A percentile compares a stretch with the other conserved stretches of the same genome.
These are phyloP conservation scores for Neofusicoccum sp. DNA, from an alignment of 2,329 filamentous ascomycete species.

Conservation along the genomic window DNA sequence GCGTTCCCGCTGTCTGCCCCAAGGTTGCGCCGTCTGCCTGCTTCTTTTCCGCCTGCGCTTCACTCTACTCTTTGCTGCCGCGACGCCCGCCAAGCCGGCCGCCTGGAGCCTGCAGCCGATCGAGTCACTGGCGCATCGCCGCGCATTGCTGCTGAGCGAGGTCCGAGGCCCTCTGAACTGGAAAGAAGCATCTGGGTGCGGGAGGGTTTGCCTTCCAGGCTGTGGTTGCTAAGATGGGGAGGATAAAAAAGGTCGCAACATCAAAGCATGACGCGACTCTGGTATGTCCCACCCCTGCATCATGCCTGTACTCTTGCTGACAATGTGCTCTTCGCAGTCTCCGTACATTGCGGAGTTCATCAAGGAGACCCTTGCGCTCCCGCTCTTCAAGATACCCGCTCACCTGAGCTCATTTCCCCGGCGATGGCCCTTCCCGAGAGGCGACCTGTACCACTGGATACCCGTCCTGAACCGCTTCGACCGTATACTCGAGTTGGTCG, in stretches of 20 bases:
- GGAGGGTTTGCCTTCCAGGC: conserved; percentile 38
- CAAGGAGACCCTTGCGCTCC: conserved; percentile 65
- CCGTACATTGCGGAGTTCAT: conserved; percentile 85
- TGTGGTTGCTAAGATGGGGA: conserved; percentile 49
- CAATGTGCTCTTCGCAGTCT: conserved; percentile 60
- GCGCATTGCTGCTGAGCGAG: neutral
- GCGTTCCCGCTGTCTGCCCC: neutral
- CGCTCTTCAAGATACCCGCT: conserved; percentile 75
- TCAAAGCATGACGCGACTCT: conserved; percentile 57
- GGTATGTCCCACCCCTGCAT: conserved; percentile 34
- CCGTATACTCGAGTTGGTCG: conserved; percentile 79
- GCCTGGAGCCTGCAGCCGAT: neutral
- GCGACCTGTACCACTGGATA: conserved; percentile 98
- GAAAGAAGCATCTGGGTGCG: conserved; percentile 22
- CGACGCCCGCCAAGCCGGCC: conserved; percentile 14
- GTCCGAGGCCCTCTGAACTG: conserved; percentile 2
- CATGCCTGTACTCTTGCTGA: neutral
- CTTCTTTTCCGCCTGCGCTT: conserved; percentile 10
- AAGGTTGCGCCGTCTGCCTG: neutral
- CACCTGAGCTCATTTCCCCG: conserved; percentile 80
- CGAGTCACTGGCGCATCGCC: conserved; percentile 7
- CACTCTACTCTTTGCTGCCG: conserved; percentile 9
- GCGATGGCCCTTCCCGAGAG: conserved; percentile 92
- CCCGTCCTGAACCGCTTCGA: conserved; percentile 92
- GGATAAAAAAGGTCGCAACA: conserved; percentile 59